Evolutionary conservation across 2,329 filamentous ascomycete species (phyloP), one percentile per base, ranked within the genome.

Genomic region (Aureobasidium sp.): DNA sequence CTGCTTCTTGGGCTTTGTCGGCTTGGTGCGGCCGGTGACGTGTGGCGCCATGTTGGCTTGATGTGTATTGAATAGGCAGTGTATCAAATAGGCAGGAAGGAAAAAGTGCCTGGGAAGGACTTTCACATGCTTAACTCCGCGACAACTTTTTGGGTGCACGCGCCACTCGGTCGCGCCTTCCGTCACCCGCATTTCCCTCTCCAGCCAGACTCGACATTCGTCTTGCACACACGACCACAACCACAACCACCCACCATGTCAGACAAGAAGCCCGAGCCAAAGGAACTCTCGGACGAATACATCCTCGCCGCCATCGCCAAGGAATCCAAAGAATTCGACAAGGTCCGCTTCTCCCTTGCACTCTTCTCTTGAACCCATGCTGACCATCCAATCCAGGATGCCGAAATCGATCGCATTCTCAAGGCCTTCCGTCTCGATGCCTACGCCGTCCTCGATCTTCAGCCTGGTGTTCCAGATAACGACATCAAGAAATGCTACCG

Each of bases 401-500:
- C 89, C 64, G 93, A 97, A 74, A 97, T 97, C 70, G 90, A 96
- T 72, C 89, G 93, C 64, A 99, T 99, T 68, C 82, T 96, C 68
- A 89, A 88, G 70, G 90, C 92, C 52, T 99, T 99, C 76, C 86
- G 88, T 69, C 85, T 89, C 68, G 86, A 90, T 76, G 84, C 87
- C 68, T 99, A 99, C 75, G 90, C 93, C 56, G 91, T 99, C 53
- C 87, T 99, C 49, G 94, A 95, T 75, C 88, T 99, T 49, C 91
- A 96, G 74, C 94, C 94, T 3, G 94, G 94, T 72, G 91, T 97
- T 22, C 86, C 94, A 62, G 93, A 97, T 69, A 92, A 90, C 64
- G 94, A 97, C 78, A 97, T 99, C 81, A 97, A 97, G 78, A 81
- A 87, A 68, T 84, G 85, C 68, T 99, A 97, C 79, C 92, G 94